Base-by-base conservation (phyloP, 495 filamentous ascomycete species). In the Tuber borchii region DNA sequence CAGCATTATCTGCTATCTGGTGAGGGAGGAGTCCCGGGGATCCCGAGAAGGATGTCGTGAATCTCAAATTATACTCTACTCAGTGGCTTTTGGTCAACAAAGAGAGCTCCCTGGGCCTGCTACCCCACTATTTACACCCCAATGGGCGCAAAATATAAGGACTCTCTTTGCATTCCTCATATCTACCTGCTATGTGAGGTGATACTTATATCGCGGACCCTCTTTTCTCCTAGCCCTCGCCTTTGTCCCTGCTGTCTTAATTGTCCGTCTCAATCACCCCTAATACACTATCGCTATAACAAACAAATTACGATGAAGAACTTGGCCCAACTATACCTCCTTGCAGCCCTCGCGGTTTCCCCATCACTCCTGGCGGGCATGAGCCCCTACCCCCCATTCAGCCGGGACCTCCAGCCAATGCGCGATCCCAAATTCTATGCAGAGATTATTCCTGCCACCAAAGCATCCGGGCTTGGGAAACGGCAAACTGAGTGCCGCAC, bases 401-500 rank as follows among this genome's bases (percentile, higher is more conserved):
- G 8, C 16, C 26, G 26, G 26, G 56, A 65, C 14, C 17, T 34
- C 56, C 26, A 19, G 14, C 56, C 56, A 14, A 61, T 61, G 51
- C 7, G n/a, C 9, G n/a, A 31, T 14, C 22, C 10, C 51, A 61
- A 12, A 20, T 16, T 65, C 56, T 19, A 5, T 14, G 2, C 56
- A 34, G 56, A 14, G 26, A 34, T 65, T 8, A 5, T 34, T 65
- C 56, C 26, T 65, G 26, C 26, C 56, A 34, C 56, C 26, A 1
- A 31, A 5, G 26, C 7, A 34, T 17, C 56, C 26, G 1, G 46
- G 14, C 74, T 76, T 68, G 6, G 17, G 7, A 71, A 51, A 69
- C 74, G 74, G 22, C 69, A 72, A 76, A 40, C 12, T 14, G 0
- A 14, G 10, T 76, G 74, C 39, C 22, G 48, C 7, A 1, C 74